A percentile compares a stretch with the other conserved stretches of the same genome.
phyloP scores from a whole-genome alignment of 2,329 filamentous ascomycete species.

The Fusarium globosum region DNA sequence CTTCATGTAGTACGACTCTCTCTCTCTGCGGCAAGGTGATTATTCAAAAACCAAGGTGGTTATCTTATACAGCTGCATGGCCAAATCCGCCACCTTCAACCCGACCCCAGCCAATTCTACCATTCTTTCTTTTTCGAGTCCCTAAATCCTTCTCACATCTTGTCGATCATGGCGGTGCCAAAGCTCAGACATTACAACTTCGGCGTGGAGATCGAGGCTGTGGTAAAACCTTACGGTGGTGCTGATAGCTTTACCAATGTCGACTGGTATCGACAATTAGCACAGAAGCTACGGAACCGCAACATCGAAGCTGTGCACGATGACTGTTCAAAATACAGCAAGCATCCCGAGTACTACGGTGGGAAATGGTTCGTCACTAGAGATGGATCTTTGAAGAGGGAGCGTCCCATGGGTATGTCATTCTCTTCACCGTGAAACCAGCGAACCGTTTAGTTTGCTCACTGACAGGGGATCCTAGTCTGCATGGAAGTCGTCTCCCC shows the following conservation, averaged over 20 bases:
- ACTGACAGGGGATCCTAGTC: conserved; percentile 43
- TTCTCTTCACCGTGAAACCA: neutral
- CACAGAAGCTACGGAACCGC: conserved; percentile 53
- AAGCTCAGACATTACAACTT: conserved; percentile 54
- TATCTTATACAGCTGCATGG: conserved; percentile 23
- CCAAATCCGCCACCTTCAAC: conserved; percentile 13
- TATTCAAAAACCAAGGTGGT: conserved; percentile 6
- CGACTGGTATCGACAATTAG: conserved; percentile 55
- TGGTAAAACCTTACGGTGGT: conserved; percentile 52
- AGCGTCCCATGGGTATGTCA: conserved; percentile 50
- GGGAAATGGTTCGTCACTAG: conserved; percentile 56
- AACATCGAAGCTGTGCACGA: conserved; percentile 53
- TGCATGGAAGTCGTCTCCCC: conserved; percentile 57
- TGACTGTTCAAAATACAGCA: conserved; percentile 53
- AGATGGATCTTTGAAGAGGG: conserved; percentile 54
- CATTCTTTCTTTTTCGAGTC: conserved; percentile 17
- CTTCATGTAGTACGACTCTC: conserved; percentile 6
- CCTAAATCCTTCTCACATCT: neutral
- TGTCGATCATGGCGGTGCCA: conserved; percentile 15
- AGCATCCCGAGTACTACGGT: conserved; percentile 56
- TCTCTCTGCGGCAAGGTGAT: neutral
- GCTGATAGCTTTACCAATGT: conserved; percentile 52
- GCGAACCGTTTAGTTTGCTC: neutral
- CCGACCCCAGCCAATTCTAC: neutral
- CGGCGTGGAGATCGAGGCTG: conserved; percentile 54